Evolutionary conservation across 2,329 filamentous ascomycete species (phyloP).

Genomic region (Shiraia bambusicola): DNA sequence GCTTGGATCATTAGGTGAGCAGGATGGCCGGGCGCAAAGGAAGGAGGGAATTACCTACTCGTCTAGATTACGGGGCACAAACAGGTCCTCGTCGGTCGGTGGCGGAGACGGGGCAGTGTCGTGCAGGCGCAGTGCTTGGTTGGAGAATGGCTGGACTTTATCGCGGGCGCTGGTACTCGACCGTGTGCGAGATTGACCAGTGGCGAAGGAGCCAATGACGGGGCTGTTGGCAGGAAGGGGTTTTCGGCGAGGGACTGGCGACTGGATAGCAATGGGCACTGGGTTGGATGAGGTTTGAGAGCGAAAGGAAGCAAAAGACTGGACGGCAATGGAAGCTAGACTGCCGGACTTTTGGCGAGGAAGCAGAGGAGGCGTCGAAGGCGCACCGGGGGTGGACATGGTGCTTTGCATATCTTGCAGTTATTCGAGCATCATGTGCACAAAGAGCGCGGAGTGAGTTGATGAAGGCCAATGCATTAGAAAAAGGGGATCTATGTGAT

Average conservation of each 20-base stretch:
- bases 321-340: slow-evolving; percentile 45
- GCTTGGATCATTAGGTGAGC: slow-evolving; percentile 16
- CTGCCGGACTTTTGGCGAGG: slow-evolving; percentile 36
- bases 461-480: slow-evolving; percentile 23
- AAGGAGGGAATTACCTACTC: slow-evolving; percentile 31
- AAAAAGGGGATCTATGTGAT: slow-evolving; percentile 35
- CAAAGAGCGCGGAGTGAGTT: slow-evolving; percentile 31
- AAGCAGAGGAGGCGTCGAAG: slow-evolving; percentile 30
- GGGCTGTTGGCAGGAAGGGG: slow-evolving; percentile 56
- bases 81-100: slow-evolving; percentile 35
- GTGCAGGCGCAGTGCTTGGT: slow-evolving; percentile 26
- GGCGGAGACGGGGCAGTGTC: slow-evolving; percentile 34
- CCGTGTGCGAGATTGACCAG: slow-evolving; percentile 43
- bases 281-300: slow-evolving; percentile 45
- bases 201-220: slow-evolving; percentile 47
- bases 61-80: slow-evolving; percentile 43
- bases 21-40: slow-evolving; percentile 17
- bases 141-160: slow-evolving; percentile 26
- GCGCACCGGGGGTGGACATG: slow-evolving; percentile 25
- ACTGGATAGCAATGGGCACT: slow-evolving; percentile 25
- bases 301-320: slow-evolving; percentile 49
- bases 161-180: slow-evolving; percentile 6
- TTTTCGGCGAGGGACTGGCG: slow-evolving; percentile 53
- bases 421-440: slow-evolving; percentile 29
- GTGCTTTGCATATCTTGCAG: slow-evolving; percentile 37